Base-by-base conservation (phyloP, 164 flowering plant species). In the Euptelea pleiosperma region DNA sequence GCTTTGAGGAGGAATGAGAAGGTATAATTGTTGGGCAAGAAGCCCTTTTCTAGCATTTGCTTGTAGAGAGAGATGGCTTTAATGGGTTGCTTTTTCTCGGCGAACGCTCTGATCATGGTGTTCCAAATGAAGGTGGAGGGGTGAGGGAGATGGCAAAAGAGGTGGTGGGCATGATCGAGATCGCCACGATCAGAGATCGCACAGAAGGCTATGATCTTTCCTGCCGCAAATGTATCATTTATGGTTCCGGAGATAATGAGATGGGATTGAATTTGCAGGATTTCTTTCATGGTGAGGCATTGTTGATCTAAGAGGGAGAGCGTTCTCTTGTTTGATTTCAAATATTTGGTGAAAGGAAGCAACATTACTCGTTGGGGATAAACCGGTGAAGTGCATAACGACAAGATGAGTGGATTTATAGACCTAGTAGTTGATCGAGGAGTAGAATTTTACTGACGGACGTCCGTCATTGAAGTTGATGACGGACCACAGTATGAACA, bases 1-100 rank as follows among this genome's bases (percentile, higher is more conserved):
- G 88, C 82, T 50, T 64, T 76, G 19, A 87, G 61, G 25, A 78
- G 46, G 62, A 84, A 87, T 4, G 90, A 87, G 62, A 82, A 84
- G 2, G 94, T 84, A 57, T 79, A 87, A 57, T 87, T 87, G 55
- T 87, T 83, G n/a, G 88, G 86, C 4, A 60, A 60, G 29, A 67
- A 25, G 6, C 75, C 69, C 21, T n/a, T 42, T 0, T 25, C 28
- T 1, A 81, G 42, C 90, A 84, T 84, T 15, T 70, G 37, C 43
- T 69, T 76, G 49, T 65, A 77, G 12, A 76, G 57, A 45, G 65
- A 56, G 0, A 79, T 26, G 11, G 84, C 85, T 12, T 53, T 44
- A 2, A 16, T 16, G 50, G 81, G 71, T 33, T 73, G 57, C 2
- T 73, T 65, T 24, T 55, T 72, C 16, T 79, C 85, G 0, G 57